Percentiles rank a stretch among this genome's conserved stretches.
Evolutionary conservation across 2,329 filamentous ascomycete genomes (phyloP).

Genomic region (Botryotinia globosa): DNA sequence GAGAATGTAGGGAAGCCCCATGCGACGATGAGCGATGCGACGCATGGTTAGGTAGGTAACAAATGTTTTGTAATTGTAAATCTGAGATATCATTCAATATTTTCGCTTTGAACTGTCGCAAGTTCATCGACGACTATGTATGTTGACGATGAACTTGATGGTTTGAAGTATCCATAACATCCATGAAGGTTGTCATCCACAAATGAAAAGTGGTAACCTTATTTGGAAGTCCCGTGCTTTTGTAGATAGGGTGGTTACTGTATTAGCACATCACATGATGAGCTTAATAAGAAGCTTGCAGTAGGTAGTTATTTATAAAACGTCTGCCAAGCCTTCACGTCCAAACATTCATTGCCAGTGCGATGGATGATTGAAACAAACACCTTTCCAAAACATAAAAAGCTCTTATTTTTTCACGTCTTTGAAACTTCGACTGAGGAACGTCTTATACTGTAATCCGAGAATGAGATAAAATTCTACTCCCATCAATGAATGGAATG

Average conservation of each 20-base stretch:
- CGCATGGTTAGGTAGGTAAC: background rate
- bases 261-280: no score
- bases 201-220: background rate
- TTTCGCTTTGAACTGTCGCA: background rate
- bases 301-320: background rate
- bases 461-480: background rate
- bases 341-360: constrained; percentile 7
- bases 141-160: background rate
- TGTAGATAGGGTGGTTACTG: background rate
- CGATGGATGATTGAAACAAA: constrained; percentile 3
- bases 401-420: background rate
- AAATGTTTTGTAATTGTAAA: background rate
- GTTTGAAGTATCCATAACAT: rapidly evolving
- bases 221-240: background rate
- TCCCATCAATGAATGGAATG: no score
- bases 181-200: background rate
- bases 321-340: background rate
- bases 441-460: background rate
- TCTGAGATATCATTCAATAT: background rate
- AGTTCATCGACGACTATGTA: background rate
- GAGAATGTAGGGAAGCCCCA: background rate
- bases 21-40: background rate
- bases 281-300: background rate
- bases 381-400: background rate
- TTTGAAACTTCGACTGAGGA: background rate